Evolutionary conservation across 2,329 filamentous ascomycete genomes (phyloP).

Genomic region (Harringtonia aguacate): DNA sequence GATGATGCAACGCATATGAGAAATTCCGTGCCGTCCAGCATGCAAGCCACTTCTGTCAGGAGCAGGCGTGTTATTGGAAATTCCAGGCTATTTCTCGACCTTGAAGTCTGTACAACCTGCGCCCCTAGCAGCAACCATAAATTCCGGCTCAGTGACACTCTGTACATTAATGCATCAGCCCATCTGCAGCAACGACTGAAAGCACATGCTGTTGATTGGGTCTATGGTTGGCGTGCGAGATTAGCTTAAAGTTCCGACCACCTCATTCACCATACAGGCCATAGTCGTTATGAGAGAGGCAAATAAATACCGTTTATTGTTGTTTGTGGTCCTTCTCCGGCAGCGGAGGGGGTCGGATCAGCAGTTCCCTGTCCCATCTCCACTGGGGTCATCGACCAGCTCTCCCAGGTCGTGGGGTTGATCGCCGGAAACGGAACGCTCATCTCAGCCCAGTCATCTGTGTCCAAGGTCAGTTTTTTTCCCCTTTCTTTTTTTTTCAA

Average conservation of each 20-base stretch:
- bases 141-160: too few relatives aligned
- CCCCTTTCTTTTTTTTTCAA: neutral
- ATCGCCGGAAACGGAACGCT: neutral
- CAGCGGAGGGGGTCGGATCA: neutral
- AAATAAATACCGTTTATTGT: neutral
- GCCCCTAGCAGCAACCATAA: too few relatives aligned
- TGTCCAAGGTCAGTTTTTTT: neutral
- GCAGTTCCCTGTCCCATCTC: neutral
- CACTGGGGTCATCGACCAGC: neutral
- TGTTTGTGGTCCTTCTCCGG: neutral
- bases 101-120: too few relatives aligned
- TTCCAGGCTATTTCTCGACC: too few relatives aligned
- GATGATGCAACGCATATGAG: too few relatives aligned
- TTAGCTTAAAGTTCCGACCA: neutral
- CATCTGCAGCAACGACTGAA: neutral
- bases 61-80: too few relatives aligned
- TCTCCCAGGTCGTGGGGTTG: neutral
- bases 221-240: neutral
- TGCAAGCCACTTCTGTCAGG: too few relatives aligned
- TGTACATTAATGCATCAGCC: too few relatives aligned
- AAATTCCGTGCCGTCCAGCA: too few relatives aligned
- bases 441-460: neutral
- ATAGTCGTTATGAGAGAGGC: too few relatives aligned
- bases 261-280: too few relatives aligned
- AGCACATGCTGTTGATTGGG: neutral